Base-by-base conservation (phyloP, 371 early-diverging fungal genomes). In the Mortierella sp. region DNA sequence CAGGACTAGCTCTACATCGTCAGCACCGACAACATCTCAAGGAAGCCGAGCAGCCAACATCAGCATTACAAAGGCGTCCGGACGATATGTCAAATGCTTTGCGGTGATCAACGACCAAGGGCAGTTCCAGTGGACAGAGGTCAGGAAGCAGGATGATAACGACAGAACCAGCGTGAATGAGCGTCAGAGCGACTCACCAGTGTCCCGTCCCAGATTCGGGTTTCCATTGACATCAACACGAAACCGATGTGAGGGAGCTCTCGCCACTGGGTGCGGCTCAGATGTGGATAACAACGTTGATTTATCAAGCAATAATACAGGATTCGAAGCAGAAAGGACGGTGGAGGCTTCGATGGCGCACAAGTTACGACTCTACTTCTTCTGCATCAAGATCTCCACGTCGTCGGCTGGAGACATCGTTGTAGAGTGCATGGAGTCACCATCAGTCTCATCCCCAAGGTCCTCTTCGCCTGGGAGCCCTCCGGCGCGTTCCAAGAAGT, bases 51-150 rank as follows among this genome's bases (percentile, higher is more conserved):
- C 74, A 11, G 48, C 78, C 24, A 84, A 84, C 21, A 81, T 84
- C 44, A 65, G 70, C 8, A 78, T 81, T n/a, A 54, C 76, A 1
- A 79, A 82, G 32, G 86, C 86, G 2, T 79, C 86, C 1, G 86
- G 86, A 5, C 76, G 82, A 21, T 85, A 82, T 68, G 82, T 85
- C 38, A 85, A 77, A 29, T 85, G 86, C 55, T 85, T 76, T 41
- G 82, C 74, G 6, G 74, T 72, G 16, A 85, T 85, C 41, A 79
- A 85, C 49, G 76, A 74, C 18, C 44, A 79, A 46, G 86, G 86
- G 1, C 79, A 82, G 18, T 77, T 85, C 32, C 86, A 82, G n/a
- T 85, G 86, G 86, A 73, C 77, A 0, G 86, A 82, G 24, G 86
- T 76, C 41, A 75, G 70, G 71, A 74, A 78, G 51, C 44, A 54